Base-by-base conservation (phyloP, 129 eudicot genomes). In the Centaurea solstitialis region DNA sequence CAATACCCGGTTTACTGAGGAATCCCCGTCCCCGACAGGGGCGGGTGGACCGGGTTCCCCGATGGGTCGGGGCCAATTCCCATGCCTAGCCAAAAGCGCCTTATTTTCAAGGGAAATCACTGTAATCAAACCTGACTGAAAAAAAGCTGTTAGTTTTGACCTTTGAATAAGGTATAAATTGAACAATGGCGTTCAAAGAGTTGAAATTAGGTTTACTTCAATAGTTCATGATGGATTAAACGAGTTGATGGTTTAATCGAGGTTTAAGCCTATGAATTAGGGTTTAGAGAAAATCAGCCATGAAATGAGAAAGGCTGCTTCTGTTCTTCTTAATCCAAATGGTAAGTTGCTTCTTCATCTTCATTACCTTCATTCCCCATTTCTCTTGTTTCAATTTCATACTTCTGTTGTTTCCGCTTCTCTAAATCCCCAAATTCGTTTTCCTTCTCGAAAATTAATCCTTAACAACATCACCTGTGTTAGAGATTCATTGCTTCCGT, bases 271-370 rank as follows among this genome's bases (percentile, higher is more conserved):
- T 40, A 59, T 40, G 62, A 59, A 15, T 71, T 70, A 82, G 82
- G 86, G 82, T 83, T 83, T 83, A 77, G 73, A 28, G 35, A 45
- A 39, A 45, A 26, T 68, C 20, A 64, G 45, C 38, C 78, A 38
- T 62, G 77, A 20, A 77, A 61, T 77, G 74, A 77, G 70, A 21
- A 74, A 83, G 39, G 65, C 82, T 83, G 82, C 86, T 71, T 59
- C 30, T 71, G 40, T 70, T 65, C 75, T 83, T 72, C 70, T 83
- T 72, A 74, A 5, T 83, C 86, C 41, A 76, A 82, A 41, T 30
- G 43, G 82, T 76, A 82, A 76, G 85, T 82, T 40, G 39, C 77
- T 57, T 68, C 84, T 79, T 61, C 35, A 64, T 26, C n/a, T n/a
- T n/a, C 2, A 26, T 72, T 70, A 78, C 82, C 37, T 45, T 68